These are phyloP conservation scores for Grosmannia serpens DNA, from an alignment of 2,329 filamentous ascomycete genomes.

Conservation along the genomic window DNA sequence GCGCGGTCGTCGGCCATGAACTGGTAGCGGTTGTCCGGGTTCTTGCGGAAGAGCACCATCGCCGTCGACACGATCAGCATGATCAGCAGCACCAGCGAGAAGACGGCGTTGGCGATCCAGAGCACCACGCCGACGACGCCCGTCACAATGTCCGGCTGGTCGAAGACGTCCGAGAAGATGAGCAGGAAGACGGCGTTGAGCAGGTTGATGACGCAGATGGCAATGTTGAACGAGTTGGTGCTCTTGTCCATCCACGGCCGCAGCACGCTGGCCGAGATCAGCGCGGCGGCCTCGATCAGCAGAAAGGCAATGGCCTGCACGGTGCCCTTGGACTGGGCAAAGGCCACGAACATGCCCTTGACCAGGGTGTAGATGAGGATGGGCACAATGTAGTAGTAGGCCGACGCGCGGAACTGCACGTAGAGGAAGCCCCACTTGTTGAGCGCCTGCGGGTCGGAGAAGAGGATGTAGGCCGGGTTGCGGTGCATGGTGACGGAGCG, in stretches of 20 bases:
- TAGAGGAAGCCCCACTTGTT: conserved; percentile 94
- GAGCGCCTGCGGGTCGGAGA: conserved; percentile 70
- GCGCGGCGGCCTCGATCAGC: conserved; percentile 59
- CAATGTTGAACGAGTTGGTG: conserved; percentile 82
- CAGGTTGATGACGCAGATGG: conserved; percentile 73
- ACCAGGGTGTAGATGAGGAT: conserved; percentile 59
- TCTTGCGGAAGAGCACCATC: conserved; percentile 67
- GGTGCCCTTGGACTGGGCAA: conserved; percentile 53
- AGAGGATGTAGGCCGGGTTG: conserved; percentile 83
- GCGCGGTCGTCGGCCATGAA: conserved; percentile 82
- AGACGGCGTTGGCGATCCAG: conserved; percentile 70
- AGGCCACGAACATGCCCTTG: conserved; percentile 74
- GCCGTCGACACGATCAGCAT: conserved; percentile 58
- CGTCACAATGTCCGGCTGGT: conserved; percentile 64
- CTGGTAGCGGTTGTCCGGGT: conserved; percentile 77
- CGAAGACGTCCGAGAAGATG: conserved; percentile 72
- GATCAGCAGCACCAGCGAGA: conserved; percentile 63
- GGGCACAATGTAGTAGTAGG: conserved; percentile 79
- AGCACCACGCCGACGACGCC: conserved; percentile 76
- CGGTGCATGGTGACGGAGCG: conserved; percentile 77
- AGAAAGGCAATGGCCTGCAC: conserved; percentile 67
- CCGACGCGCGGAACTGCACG: conserved; percentile 77
- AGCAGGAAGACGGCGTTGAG: conserved; percentile 70
- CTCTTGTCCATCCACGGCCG: conserved; percentile 95
- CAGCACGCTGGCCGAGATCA: conserved; percentile 62